A percentile compares a stretch with the other conserved stretches of the same genome.
These are phyloP conservation scores for Triangularia verruculosa DNA, from an alignment of 2,329 filamentous ascomycete genomes.

Conservation along the genomic window DNA sequence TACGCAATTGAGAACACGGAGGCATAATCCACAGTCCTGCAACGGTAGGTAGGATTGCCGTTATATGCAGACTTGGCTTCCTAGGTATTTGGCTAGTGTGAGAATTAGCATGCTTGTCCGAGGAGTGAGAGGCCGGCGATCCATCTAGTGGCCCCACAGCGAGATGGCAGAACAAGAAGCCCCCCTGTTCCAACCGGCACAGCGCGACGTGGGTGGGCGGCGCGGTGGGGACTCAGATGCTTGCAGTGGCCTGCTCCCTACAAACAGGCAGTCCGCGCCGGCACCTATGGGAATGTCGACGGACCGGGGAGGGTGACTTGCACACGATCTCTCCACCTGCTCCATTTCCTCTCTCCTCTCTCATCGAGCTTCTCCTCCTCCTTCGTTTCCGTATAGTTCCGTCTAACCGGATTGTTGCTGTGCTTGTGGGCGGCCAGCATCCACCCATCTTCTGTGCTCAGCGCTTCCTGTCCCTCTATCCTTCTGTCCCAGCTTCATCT, in stretches of 20 bases:
- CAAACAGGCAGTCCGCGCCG: neutral
- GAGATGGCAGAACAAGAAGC: neutral
- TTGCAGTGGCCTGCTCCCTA: neutral
- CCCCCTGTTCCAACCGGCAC: constrained; percentile 1
- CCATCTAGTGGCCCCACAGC: neutral
- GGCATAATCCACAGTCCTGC: neutral
- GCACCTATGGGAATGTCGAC: neutral
- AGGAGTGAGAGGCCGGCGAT: neutral
- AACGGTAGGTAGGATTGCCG: neutral
- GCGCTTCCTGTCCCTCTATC: neutral
- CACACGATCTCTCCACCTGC: neutral
- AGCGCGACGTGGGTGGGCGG: neutral
- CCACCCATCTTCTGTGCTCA: neutral
- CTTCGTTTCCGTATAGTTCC: neutral
- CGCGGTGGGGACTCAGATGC: neutral
- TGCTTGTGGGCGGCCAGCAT: neutral
- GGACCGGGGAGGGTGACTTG: neutral
- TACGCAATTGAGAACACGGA: neutral
- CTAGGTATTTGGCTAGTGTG: neutral
- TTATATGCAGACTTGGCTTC: neutral
- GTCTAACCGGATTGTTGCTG: neutral
- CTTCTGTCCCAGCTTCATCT: neutral
- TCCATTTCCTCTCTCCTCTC: neutral
- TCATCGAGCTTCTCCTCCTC: neutral
- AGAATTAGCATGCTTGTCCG: neutral